These are phyloP conservation scores for Elsinoe batatas DNA, from an alignment of 2,329 filamentous ascomycete species.

Conservation along the genomic window DNA sequence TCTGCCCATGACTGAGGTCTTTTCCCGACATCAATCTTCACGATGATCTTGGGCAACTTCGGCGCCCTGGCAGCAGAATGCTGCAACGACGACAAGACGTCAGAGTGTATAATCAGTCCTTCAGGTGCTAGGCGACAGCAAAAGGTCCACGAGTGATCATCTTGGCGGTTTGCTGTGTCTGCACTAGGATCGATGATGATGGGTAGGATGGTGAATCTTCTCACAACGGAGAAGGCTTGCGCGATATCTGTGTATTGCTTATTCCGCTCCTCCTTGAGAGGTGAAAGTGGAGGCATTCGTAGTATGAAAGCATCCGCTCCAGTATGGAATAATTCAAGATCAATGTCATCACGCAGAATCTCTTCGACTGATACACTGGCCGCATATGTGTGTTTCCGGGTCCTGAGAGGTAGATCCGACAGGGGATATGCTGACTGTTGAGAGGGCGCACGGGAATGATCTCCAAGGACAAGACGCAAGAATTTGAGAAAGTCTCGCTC, in stretches of 20 bases:
- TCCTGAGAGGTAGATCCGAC: conserved; percentile 50
- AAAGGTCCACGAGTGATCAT: conserved; percentile 39
- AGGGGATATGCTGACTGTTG: conserved; percentile 57
- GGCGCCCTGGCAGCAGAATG: conserved; percentile 24
- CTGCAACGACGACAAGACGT: conserved; percentile 46
- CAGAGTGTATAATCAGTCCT: conserved; percentile 38
- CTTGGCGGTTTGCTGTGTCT: conserved; percentile 21
- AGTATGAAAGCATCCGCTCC: conserved; percentile 59
- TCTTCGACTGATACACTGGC: conserved; percentile 51
- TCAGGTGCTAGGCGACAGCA: conserved; percentile 38
- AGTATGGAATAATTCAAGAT: conserved; percentile 56
- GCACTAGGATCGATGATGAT: conserved; percentile 30
- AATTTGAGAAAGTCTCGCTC: conserved; percentile 63
- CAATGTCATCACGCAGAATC: conserved; percentile 43
- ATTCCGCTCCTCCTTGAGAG: background rate
- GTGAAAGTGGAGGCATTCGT: background rate
- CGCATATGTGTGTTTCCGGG: conserved; percentile 57
- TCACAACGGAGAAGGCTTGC: conserved; percentile 48
- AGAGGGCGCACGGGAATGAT: conserved; percentile 43
- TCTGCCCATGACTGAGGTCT: conserved; percentile 43
- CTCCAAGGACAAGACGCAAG: conserved; percentile 49
- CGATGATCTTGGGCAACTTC: conserved; percentile 21
- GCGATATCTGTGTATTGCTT: conserved; percentile 33
- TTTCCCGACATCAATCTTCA: conserved; percentile 7
- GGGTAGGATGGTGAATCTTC: conserved; percentile 50